Base-by-base conservation (phyloP, 352 stramenopile species). In the Globisporangium recalcitrans region DNA sequence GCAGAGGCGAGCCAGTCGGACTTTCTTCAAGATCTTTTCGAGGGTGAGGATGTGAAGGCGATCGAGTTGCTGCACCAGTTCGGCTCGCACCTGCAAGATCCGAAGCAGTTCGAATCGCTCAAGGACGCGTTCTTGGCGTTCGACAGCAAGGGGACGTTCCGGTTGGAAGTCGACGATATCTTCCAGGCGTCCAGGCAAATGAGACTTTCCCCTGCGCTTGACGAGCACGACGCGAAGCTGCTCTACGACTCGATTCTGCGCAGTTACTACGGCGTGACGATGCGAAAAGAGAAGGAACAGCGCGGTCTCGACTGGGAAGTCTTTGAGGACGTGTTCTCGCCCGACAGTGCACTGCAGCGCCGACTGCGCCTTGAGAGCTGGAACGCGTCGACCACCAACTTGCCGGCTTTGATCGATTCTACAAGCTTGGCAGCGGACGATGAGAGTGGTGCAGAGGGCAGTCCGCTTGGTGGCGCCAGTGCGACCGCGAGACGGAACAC, bases 311-410 rank as follows among this genome's bases (percentile, higher is more conserved):
- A 80, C 32, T 93, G 81, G 81, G 64, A 74, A 14, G 81, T 93
- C 19, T 93, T 93, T 62, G 79, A 91, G 48, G 83, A 90, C 59
- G 85, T 87, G 24, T 91, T 93, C 36, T 90, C 83, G 0, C 73
- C 74, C 3, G 78, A 90, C 44, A 90, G 78, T 59, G 85, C 81
- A 10, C 74, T 74, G 27, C 80, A 90, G 65, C 68, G 81, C 1
- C 79, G 71, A 9, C 58, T 93, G 26, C 85, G 74, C 70, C 70
- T 91, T 58, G 71, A 81, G 13, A 91, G 76, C 52, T 71, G 82
- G 7, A 83, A 63, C 46, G 77, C 79, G 11, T 91, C 82, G 16
- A 78, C 65, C 31, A 70, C 74, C 14, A 87, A 82, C 22, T 32
- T 88, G 22, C 62, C 69, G 22, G 63, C 64, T 19, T 22, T 66